Evolutionary conservation across 2,329 filamentous ascomycete species (phyloP), one percentile per base, ranked within the genome.

Genomic region (Pseudocercospora ulei): DNA sequence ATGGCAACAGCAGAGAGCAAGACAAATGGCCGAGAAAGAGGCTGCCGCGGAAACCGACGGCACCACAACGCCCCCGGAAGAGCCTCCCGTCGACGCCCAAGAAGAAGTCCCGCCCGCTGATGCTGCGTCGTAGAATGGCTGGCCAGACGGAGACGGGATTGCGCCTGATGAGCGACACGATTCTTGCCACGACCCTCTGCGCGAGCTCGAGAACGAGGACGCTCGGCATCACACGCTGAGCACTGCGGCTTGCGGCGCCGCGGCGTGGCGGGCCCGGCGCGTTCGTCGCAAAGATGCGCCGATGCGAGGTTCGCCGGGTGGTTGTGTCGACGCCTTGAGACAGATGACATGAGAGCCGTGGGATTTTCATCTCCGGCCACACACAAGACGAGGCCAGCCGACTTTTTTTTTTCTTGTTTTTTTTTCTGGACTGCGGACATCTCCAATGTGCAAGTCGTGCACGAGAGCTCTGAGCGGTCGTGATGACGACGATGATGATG

Each of bases 1-100:
- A 47, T 61, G 67, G 18, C 64, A 71, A 51, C 65, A 70, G 44
- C 67, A 65, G 31, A 59, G 69, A 43, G 65, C 66, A 19, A 52
- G 50, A 27, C 56, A 57, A 22, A 57, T 56, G 41, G 66, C 65
- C 1, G 72, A 72, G 46, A 66, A 69, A 50, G 65, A 56, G 20
- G 51, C 49, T 33, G 53, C 52, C 11, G 57, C 52, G 12, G 42
- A 36, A 5, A 35, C 35, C 5, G 36, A 57, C 7, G 48, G 46
- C 3, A 58, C 51, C 5, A 56, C 51, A 4, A 50, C 43, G 11
- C 48, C 45, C 11, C 12, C 39, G 18, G 43, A 42, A 8, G 42
- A 36, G 4, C 35, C 33, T 20, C 35, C 39, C 34, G 41, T 40
- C 19, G 50, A 50, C n/a, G 33, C 28, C 2, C 33, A 40, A 4